Conservation (phyloP, 1,284 basidiomycete genomes). For the Boletellus sp. region DNA sequence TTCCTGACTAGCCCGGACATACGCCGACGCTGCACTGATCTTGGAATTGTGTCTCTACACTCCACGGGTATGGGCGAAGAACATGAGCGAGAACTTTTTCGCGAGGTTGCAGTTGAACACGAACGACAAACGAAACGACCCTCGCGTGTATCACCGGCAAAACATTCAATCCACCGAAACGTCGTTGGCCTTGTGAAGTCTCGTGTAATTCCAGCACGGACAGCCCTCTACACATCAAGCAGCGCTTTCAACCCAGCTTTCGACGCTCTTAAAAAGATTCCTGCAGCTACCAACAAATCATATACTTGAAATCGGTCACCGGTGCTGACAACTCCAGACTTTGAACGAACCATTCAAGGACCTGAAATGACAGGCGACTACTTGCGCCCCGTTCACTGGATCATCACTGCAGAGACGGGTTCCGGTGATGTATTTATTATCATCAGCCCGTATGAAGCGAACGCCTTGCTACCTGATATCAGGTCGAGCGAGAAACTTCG, state of each 20-base stretch:
- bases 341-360: constrained; percentile 15
- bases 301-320: constrained; percentile 18
- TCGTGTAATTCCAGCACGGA: constrained; percentile 17
- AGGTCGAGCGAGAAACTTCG: constrained; percentile 31
- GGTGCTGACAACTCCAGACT: constrained; percentile 33
- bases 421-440: background rate
- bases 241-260: constrained; percentile 14
- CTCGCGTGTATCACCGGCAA: constrained; percentile 17
- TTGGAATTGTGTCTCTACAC: constrained; percentile 25
- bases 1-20: constrained; percentile 21
- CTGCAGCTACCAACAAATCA: constrained; percentile 3
- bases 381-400: constrained; percentile 43
- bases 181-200: constrained; percentile 24
- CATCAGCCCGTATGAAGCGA: constrained; percentile 45
- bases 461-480: constrained; percentile 37
- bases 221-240: background rate
- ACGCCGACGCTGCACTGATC: constrained; percentile 22
- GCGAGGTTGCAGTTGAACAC: constrained; percentile 42
- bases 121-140: constrained; percentile 40
- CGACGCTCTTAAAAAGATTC: constrained; percentile 12
- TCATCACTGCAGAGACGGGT: constrained; percentile 29
- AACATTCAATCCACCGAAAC: constrained; percentile 22
- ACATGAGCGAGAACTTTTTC: constrained; percentile 47
- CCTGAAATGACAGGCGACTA: constrained; percentile 18
- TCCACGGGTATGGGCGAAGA: constrained; percentile 40